These are phyloP conservation scores for Neopestalotiopsis clavispora DNA, from an alignment of 2,329 filamentous ascomycete species.

Conservation along the genomic window DNA sequence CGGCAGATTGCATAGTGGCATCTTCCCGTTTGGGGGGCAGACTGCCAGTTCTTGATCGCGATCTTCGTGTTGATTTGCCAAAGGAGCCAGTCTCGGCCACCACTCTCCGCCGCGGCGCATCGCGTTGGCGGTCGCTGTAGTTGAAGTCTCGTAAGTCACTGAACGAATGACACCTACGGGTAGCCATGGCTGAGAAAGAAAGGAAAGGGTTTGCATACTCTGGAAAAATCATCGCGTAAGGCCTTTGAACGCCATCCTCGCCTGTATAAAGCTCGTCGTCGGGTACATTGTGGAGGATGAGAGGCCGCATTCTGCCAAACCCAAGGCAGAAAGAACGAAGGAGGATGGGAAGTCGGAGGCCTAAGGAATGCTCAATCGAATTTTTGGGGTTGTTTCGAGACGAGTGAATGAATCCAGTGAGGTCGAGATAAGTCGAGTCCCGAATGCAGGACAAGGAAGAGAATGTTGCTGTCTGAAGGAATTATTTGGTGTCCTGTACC, in stretches of 20 bases:
- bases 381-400: not conserved
- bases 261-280: conserved; percentile 71
- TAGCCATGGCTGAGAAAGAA: not conserved
- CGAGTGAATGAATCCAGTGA: not conserved
- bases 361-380: not conserved
- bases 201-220: conserved; percentile 49
- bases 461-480: not conserved
- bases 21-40: conserved; percentile 62
- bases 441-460: not conserved
- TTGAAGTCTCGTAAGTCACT: conserved; percentile 18
- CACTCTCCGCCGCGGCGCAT: conserved; percentile 53
- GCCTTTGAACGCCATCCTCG: conserved; percentile 67
- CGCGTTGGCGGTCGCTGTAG: conserved; percentile 55
- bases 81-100: conserved; percentile 69
- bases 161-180: not conserved
- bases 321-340: not conserved
- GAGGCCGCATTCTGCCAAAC: conserved; percentile 58
- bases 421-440: not conserved
- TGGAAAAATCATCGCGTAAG: conserved; percentile 70
- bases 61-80: conserved; percentile 69
- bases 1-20: conserved; percentile 64
- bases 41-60: conserved; percentile 64
- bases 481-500: not conserved
- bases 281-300: conserved; percentile 72
- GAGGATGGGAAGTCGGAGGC: not conserved